Evolutionary conservation across 306 rosid genomes (phyloP).

Genomic region (Prunus fruticosa): DNA sequence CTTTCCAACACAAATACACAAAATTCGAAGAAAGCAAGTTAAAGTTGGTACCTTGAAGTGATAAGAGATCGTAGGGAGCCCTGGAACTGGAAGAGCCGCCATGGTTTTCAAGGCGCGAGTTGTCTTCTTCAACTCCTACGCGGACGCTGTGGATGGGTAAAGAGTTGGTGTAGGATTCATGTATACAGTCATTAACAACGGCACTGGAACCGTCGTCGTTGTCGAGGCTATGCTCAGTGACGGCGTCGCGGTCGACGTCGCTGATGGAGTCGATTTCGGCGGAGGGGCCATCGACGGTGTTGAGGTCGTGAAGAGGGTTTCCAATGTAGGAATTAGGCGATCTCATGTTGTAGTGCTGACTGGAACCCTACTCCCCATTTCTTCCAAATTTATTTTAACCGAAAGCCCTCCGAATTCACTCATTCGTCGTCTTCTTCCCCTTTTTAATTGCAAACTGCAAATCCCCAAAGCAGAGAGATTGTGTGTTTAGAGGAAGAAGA

Average conservation of each 20-base stretch:
- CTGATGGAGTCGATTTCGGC: slow-evolving; percentile 54
- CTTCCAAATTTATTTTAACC: not conserved
- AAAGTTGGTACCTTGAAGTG: slow-evolving; percentile 52
- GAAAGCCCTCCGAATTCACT: not conserved
- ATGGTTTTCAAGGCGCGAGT: slow-evolving; percentile 63
- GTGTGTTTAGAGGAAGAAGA: slow-evolving; percentile 11
- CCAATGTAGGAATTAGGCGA: slow-evolving; percentile 78
- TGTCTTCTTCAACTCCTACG: slow-evolving; percentile 69
- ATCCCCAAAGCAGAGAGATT: slow-evolving; percentile 11
- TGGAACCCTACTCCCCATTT: slow-evolving; percentile 83
- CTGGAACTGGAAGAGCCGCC: slow-evolving; percentile 51
- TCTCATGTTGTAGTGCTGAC: slow-evolving; percentile 85
- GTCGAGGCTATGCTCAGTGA: slow-evolving; percentile 46
- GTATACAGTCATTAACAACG: slow-evolving; percentile 77
- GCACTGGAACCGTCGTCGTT: slow-evolving; percentile 49
- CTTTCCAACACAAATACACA: not conserved
- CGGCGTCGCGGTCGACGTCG: slow-evolving; percentile 33
- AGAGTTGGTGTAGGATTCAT: slow-evolving; percentile 56
- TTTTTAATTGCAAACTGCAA: not conserved
- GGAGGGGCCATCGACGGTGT: slow-evolving; percentile 58
- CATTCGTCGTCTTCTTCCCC: not conserved
- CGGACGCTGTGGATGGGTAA: slow-evolving; percentile 61
- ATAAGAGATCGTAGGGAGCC: slow-evolving; percentile 46
- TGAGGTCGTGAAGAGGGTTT: slow-evolving; percentile 82
- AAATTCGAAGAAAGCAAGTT: not conserved